Percentiles rank a stretch among this genome's conserved stretches.
Evolutionary conservation across 768 basidiomycete species (phyloP).

Genomic region (Pleurotus sapidus): DNA sequence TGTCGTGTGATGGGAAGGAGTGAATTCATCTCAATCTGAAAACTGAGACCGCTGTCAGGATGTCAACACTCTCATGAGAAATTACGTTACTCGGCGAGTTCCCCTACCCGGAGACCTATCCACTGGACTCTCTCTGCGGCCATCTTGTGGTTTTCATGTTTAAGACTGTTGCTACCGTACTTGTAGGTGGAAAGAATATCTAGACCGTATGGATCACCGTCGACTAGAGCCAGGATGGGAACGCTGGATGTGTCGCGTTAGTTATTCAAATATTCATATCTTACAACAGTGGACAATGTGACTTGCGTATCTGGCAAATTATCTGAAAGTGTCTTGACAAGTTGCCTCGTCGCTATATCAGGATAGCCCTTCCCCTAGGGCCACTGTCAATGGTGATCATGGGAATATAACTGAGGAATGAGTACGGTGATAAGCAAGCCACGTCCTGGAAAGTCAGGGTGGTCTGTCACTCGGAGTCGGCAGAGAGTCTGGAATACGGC

Average conservation of each 20-base stretch:
- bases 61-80: no score
- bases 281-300: not conserved
- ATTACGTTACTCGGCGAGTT: slow-evolving; percentile 52
- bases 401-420: not conserved
- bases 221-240: slow-evolving; percentile 78
- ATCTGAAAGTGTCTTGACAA: slow-evolving; percentile 71
- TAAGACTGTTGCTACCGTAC: slow-evolving; percentile 69
- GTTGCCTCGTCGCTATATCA: slow-evolving; percentile 85
- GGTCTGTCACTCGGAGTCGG: slow-evolving; percentile 46
- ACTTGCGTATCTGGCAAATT: slow-evolving; percentile 59
- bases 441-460: slow-evolving; percentile 48
- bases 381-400: not conserved
- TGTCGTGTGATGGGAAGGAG: slow-evolving; percentile 67
- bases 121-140: slow-evolving; percentile 71
- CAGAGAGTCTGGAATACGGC: slow-evolving; percentile 93
- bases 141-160: slow-evolving; percentile 68
- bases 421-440: slow-evolving; percentile 80
- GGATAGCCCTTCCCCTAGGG: slow-evolving; percentile 95
- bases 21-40: slow-evolving; percentile 55
- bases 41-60: slow-evolving; percentile 30
- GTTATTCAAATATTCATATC: no score
- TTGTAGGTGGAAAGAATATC: slow-evolving; percentile 90
- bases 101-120: slow-evolving; percentile 74
- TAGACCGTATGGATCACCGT: slow-evolving; percentile 89
- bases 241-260: slow-evolving; percentile 40